Base-by-base conservation (phyloP, 2,329 filamentous ascomycete species). In the Sclerotinia glacialis region DNA sequence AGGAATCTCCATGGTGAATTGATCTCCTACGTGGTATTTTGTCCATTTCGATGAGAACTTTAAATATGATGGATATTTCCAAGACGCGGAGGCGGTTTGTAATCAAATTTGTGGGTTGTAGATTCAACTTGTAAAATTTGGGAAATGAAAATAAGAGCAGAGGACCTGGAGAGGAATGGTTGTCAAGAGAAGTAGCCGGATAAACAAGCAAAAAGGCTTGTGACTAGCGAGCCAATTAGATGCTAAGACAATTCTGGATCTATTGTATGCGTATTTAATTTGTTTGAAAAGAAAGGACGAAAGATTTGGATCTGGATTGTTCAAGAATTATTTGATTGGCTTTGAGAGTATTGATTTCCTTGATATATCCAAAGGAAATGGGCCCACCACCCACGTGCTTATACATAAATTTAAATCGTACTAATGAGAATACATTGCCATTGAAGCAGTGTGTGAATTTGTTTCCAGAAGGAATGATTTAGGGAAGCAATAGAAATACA, bases 151-250 rank as follows among this genome's bases (percentile, higher is more conserved):
- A 21, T 3, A 12, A 47, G 21, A 47, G 28, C 12, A 34, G 28
- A 53, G 47, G 47, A 28, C 34, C 50, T 40, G 14, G 37, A 40
- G 37, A 16, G 37, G 14, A 40, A 5, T 14, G 21, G 3, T 4
- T 55, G 31, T 12, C 12, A 40, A 37, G 21, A 40, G 12, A 26
- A 9, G 31, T 23, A 3, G 21, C 7, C 3, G 58, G 58, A 49
- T 61, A 49, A 61, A 49, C n/a, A 37, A 26, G 31, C 2, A 23
- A 23, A 60, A 50, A 26, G 9, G 14, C 14, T 40, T 55, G 31
- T 31, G 52, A 55, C 40, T 49, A 61, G 58, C 44, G 58, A 60
- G 58, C 42, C 28, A 47, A 47, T 47, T 37, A 4, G 16, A 49
- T 14, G 31, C 9, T 6, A 54, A 54, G 31, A 40, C 2, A 37